phyloP scores from a whole-genome alignment of 768 basidiomycete genomes.

The Termitomyces titanicus region DNA sequence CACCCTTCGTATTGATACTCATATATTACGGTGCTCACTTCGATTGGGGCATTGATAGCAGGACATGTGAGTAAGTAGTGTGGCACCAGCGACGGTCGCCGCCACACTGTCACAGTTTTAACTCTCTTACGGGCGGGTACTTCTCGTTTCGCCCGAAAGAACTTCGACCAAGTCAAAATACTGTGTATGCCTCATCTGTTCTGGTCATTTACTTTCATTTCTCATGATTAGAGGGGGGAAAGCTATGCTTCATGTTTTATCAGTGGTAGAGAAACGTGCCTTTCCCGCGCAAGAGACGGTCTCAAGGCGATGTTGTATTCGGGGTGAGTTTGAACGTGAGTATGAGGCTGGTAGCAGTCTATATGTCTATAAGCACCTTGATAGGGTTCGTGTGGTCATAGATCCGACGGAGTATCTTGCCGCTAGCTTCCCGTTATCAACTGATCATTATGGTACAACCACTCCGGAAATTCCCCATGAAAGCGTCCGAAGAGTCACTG shows the following conservation, averaged over 20 bases:
- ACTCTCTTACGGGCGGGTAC: neutral
- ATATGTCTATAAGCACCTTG: neutral
- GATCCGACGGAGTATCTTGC: neutral
- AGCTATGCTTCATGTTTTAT: neutral
- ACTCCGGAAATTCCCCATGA: neutral
- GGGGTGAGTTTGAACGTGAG: neutral
- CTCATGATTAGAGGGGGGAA: neutral
- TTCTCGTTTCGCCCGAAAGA: neutral
- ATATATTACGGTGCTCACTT: neutral
- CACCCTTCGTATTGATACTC: neutral
- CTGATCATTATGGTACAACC: conserved; percentile 9
- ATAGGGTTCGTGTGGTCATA: neutral
- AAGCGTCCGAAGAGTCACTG: conserved; percentile 30
- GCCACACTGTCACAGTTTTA: neutral
- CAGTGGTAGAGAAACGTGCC: neutral
- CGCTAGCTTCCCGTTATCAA: conserved; percentile 6
- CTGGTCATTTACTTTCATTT: neutral
- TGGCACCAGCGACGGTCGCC: neutral
- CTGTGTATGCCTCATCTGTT: neutral
- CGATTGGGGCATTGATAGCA: neutral
- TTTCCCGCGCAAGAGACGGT: neutral
- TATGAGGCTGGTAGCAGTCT: neutral
- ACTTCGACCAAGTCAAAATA: no score
- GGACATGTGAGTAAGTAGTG: neutral
- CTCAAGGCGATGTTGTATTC: neutral